phyloP scores from a whole-genome alignment of 2,329 filamentous ascomycete genomes.

The Hypocreales sp. region DNA sequence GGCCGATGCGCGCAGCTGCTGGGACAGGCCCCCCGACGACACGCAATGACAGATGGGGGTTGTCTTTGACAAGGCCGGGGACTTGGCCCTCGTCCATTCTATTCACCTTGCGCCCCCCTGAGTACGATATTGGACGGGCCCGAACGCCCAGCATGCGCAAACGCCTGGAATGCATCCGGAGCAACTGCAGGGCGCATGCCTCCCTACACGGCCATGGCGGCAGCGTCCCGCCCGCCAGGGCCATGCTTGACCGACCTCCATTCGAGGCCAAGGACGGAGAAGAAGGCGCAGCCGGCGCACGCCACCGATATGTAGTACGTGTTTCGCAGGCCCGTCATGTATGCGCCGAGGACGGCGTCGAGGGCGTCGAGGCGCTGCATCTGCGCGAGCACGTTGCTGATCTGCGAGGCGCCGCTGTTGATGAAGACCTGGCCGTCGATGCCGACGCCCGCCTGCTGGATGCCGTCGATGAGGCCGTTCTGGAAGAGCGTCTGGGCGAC shows the following conservation, averaged over 20 bases:
- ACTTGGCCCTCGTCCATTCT: no score
- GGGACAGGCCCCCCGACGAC: conserved; percentile 25
- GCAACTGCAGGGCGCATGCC: no score
- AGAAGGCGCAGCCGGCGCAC: conserved; percentile 28
- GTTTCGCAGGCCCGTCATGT: conserved; percentile 31
- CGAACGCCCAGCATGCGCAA: no score
- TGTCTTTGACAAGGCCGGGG: no score
- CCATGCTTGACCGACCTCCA: conserved; percentile 39
- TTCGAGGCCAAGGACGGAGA: conserved; percentile 25
- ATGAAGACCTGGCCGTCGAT: conserved; percentile 33
- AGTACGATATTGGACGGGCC: no score
- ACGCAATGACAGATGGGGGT: conserved; percentile 14
- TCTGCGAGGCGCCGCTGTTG: conserved; percentile 35
- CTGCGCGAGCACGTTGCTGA: conserved; percentile 24
- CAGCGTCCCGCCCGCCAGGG: conserved; percentile 9
- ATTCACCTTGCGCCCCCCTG: no score
- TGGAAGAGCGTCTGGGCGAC: conserved; percentile 53
- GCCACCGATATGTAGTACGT: conserved; percentile 36
- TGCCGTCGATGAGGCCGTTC: conserved; percentile 40
- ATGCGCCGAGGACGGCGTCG: conserved; percentile 27
- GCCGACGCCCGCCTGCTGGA: conserved; percentile 27
- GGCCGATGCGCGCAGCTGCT: conserved; percentile 10
- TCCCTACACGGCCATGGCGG: conserved; percentile 4
- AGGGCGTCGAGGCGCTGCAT: conserved; percentile 25
- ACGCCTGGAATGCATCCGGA: no score